Conservation (phyloP, 495 filamentous ascomycete genomes). For the Chaetomium cochliodes region DNA sequence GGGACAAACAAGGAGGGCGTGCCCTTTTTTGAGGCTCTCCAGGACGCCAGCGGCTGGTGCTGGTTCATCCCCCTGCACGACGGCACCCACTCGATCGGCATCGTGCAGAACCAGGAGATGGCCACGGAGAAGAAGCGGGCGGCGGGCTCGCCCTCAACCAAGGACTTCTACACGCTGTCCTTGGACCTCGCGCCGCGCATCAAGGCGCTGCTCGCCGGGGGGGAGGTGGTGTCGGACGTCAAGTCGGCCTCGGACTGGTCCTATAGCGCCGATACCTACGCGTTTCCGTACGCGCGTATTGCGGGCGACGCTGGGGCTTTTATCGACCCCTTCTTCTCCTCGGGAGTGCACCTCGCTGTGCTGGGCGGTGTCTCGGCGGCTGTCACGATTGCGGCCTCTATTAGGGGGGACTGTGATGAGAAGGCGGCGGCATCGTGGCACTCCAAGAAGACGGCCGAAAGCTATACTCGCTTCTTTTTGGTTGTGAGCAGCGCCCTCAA, state of each 20-base stretch:
- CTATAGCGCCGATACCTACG: slow-evolving; percentile 43
- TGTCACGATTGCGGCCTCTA: slow-evolving; percentile 33
- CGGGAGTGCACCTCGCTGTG: slow-evolving; percentile 52
- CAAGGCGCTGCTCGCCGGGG: slow-evolving; percentile 32
- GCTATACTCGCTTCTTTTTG: slow-evolving; percentile 53
- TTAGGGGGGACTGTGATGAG: slow-evolving; percentile 43
- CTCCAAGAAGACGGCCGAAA: slow-evolving; percentile 43
- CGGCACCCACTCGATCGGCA: slow-evolving; percentile 44
- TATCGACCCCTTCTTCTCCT: slow-evolving; percentile 48
- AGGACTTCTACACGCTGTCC: slow-evolving; percentile 44
- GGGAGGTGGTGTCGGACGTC: slow-evolving; percentile 33
- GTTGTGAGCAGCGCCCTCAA: slow-evolving; percentile 46
- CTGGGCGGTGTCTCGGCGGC: slow-evolving; percentile 49
- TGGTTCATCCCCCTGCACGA: slow-evolving; percentile 51
- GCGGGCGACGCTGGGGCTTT: slow-evolving; percentile 49
- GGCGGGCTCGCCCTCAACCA: background rate
- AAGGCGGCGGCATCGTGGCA: slow-evolving; percentile 47
- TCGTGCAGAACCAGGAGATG: slow-evolving; percentile 25
- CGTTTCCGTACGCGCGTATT: slow-evolving; percentile 38
- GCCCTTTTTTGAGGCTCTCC: slow-evolving; percentile 46
- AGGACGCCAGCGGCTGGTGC: slow-evolving; percentile 44
- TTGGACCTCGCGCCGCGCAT: slow-evolving; percentile 36
- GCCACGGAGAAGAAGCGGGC: slow-evolving; percentile 1
- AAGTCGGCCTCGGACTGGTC: slow-evolving; percentile 46
- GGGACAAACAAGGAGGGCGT: slow-evolving; percentile 36